Percentiles rank a stretch among this genome's conserved stretches.
Evolutionary conservation across 805 yeast genomes (phyloP).

Genomic region (Saccharomycopsis fodiens): DNA sequence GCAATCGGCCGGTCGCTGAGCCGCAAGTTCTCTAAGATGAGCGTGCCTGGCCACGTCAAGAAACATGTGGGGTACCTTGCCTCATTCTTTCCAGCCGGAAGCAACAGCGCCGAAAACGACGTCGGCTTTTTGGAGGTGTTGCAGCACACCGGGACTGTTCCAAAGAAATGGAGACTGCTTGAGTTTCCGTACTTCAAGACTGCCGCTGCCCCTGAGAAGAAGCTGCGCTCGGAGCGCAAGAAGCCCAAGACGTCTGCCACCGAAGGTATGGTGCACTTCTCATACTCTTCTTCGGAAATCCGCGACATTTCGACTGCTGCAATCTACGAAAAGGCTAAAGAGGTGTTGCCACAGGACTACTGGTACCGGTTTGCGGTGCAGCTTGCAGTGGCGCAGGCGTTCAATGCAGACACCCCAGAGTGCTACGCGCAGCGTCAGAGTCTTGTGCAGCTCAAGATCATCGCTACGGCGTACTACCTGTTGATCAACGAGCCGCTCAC

Average conservation of each 20-base stretch:
- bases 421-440: constrained; percentile 48
- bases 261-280: constrained; percentile 43
- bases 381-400: constrained; percentile 65
- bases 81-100: constrained; percentile 32
- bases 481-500: constrained; percentile 26
- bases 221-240: constrained; percentile 23
- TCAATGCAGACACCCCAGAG: constrained; percentile 47
- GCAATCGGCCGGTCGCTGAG: constrained; percentile 2
- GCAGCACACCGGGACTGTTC: constrained; percentile 37
- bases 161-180: constrained; percentile 48
- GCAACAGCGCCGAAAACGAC: constrained; percentile 19
- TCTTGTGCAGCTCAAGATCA: constrained; percentile 55
- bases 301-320: constrained; percentile 49
- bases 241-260: constrained; percentile 19
- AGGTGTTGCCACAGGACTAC: constrained; percentile 49
- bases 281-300: constrained; percentile 49
- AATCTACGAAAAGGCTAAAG: constrained; percentile 53
- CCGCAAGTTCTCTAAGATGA: background rate
- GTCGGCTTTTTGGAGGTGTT: constrained; percentile 41
- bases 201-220: constrained; percentile 6
- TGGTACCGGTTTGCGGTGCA: constrained; percentile 58
- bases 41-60: constrained; percentile 2
- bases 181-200: constrained; percentile 46
- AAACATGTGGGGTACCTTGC: constrained; percentile 21
- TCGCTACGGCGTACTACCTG: constrained; percentile 57